These are phyloP conservation scores for Argentina anserina DNA, from an alignment of 306 rosid species.

Conservation along the genomic window DNA sequence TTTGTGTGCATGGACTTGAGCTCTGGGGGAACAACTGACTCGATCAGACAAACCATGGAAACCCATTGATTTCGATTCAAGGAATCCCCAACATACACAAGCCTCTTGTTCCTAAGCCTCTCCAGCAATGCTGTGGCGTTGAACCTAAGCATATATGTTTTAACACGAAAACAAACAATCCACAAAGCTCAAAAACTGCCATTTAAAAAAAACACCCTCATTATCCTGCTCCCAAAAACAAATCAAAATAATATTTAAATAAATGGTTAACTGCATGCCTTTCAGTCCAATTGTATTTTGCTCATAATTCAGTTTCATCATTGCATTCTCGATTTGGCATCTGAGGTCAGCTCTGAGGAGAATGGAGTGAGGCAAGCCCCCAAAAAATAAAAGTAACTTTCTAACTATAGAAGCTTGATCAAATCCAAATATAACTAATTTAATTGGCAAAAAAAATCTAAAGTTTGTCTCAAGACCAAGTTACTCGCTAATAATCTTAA, in stretches of 20 bases:
- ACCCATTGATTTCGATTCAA: constrained; percentile 92
- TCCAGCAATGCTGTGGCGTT: constrained; percentile 74
- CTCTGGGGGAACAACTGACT: constrained; percentile 33
- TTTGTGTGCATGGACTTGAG: constrained; percentile 60
- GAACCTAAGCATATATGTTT: constrained; percentile 54
- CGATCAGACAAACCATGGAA: constrained; percentile 82
- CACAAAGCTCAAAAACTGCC: constrained; percentile 54
- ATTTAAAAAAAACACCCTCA: not conserved
- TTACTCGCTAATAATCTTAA: no score
- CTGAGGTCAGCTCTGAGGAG: no score
- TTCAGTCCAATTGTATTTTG: not conserved
- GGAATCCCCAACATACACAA: constrained; percentile 85
- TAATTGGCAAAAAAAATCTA: no score
- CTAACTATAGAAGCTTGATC: no score
- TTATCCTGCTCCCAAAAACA: not conserved
- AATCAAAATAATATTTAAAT: not conserved
- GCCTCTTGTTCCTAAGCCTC: constrained; percentile 76
- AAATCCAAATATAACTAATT: no score
- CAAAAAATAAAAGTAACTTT: no score
- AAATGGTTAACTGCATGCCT: not conserved
- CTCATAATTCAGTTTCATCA: not conserved
- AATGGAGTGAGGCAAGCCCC: no score
- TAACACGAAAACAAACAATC: constrained; percentile 51
- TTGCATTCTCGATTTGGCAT: not conserved
- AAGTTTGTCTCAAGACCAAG: no score